These are phyloP conservation scores for Talaromyces liani DNA, from an alignment of 495 filamentous ascomycete genomes.

Conservation along the genomic window DNA sequence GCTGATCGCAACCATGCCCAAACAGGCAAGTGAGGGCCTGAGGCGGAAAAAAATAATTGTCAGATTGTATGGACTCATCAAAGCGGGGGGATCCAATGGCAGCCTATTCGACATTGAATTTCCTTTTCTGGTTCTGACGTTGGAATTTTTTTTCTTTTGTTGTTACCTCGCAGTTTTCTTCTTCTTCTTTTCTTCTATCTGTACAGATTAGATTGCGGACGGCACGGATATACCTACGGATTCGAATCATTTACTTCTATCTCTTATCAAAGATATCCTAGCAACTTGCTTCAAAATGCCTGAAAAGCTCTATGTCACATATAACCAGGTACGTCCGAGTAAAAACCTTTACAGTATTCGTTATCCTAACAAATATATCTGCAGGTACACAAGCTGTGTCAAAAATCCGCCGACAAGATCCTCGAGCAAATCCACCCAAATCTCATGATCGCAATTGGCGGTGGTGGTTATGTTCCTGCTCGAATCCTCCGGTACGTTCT, in stretches of 20 bases:
- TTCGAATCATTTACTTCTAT: neutral
- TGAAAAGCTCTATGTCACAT: conserved; percentile 88
- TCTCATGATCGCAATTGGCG: conserved; percentile 97
- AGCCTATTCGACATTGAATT: neutral
- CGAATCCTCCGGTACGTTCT: conserved; percentile 73
- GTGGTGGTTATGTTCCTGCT: conserved; percentile 94
- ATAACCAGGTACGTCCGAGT: conserved; percentile 69
- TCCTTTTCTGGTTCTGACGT: neutral
- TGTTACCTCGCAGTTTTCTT: neutral
- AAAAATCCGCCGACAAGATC: conserved; percentile 70
- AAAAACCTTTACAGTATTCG: neutral
- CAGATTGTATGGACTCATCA: neutral
- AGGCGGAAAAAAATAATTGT: neutral
- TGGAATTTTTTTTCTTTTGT: neutral
- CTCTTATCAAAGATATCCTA: neutral
- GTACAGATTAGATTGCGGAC: neutral
- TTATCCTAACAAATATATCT: conserved; percentile 17
- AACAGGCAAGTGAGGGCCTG: neutral
- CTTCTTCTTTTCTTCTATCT: neutral
- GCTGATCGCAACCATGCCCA: neutral
- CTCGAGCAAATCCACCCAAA: conserved; percentile 80
- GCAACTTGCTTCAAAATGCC: conserved; percentile 51
- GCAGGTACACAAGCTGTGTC: conserved; percentile 95
- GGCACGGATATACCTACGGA: neutral
- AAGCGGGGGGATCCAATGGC: neutral